phyloP scores from a whole-genome alignment of 805 yeast genomes.

The Candida verbasci region DNA sequence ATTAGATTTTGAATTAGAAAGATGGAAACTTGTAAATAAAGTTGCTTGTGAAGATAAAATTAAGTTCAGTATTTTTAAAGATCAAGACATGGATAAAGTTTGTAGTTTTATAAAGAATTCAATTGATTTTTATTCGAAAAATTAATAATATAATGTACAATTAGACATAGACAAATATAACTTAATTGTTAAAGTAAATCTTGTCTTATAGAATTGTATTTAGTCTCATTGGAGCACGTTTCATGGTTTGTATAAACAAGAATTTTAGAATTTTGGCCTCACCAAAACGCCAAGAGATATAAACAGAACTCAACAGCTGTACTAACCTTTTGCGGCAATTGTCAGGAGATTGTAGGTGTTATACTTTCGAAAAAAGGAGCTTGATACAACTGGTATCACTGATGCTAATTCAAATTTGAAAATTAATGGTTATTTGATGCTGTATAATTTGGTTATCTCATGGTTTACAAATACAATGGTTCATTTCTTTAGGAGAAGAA shows the following conservation, averaged over 20 bases:
- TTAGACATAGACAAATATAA: too few relatives aligned
- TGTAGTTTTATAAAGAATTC: constrained; percentile 14
- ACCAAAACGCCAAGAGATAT: too few relatives aligned
- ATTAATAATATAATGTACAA: too few relatives aligned
- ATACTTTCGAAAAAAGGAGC: constrained; percentile 47
- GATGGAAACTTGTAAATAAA: constrained; percentile 10
- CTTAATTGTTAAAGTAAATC: too few relatives aligned
- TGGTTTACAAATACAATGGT: constrained; percentile 16
- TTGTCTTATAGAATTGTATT: too few relatives aligned
- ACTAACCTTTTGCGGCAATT: too few relatives aligned
- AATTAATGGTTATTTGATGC: constrained; percentile 48
- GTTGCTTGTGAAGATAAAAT: constrained; percentile 10
- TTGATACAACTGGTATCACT: constrained; percentile 50
- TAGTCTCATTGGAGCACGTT: too few relatives aligned
- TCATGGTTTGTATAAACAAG: too few relatives aligned
- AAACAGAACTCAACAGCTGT: too few relatives aligned
- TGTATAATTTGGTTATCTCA: constrained; percentile 39
- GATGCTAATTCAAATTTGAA: constrained; percentile 40
- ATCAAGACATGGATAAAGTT: constrained; percentile 8
- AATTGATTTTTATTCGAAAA: constrained; percentile 6
- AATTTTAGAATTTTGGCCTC: too few relatives aligned
- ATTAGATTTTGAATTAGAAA: constrained; percentile 11
- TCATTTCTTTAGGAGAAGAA: constrained; percentile 23
- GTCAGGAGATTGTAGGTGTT: constrained; percentile 50
- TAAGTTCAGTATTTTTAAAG: constrained; percentile 8